Base-by-base conservation (phyloP, 257 asterid species). In the Coffea canephora region DNA sequence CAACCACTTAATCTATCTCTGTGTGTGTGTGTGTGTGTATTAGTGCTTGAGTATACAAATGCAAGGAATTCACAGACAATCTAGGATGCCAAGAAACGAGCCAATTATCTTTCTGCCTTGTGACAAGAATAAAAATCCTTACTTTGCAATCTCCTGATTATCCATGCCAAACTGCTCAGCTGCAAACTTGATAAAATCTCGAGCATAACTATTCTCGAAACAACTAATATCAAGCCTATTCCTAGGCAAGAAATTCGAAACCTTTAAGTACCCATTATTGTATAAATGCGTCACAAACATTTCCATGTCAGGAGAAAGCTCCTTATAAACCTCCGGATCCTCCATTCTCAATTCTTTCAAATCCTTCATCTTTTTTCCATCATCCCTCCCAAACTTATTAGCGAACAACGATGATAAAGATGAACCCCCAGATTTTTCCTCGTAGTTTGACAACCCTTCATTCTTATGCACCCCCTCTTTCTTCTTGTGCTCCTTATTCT, bases 121-220 rank as follows among this genome's bases (percentile, higher is more conserved):
- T 15, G 19, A 45, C 36, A 57, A 81, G 76, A 59, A 75, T 2
- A 27, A 67, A 16, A 59, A 62, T 78, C 19, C 95, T 89, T 86
- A 93, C 99, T 90, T 88, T 59, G 95, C 91, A 81, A 95, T 82
- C 79, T 90, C 91, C 79, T 81, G 90, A 77, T 91, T 89, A 77
- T 93, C 91, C 76, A 72, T 85, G 2, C 94, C 98, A 84, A 93
- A 91, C 68, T 86, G 88, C 71, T 80, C 86, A 16, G 96, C 96
- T 19, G 91, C 96, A 45, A 50, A 82, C 88, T 88, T 89, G 23
- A 95, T 78, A 82, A 84, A 91, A 15, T 85, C 87, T 18, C 93
- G 91, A 48, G 88, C 91, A 79, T 88, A 89, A 46, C 92, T 82
- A 80, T 52, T 72, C 88, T 86, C 87, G 21, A 93, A 95, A 70